Conservation (phyloP, 306 rosid genomes). For the Prosopis cineraria region DNA sequence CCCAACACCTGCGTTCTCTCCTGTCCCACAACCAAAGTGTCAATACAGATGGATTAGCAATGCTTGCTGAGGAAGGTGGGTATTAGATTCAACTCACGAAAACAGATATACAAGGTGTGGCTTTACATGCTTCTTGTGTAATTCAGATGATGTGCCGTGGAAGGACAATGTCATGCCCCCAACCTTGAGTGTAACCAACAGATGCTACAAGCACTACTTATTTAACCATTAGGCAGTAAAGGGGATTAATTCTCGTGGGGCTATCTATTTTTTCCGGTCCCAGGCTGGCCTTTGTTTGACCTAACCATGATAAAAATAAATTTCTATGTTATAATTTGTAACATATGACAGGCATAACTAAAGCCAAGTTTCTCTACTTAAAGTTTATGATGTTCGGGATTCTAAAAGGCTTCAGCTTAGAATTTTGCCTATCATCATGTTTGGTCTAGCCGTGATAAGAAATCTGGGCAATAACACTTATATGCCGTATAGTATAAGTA, state of each 20-base stretch:
- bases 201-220: constrained; percentile 22
- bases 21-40: constrained; percentile 44
- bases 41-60: constrained; percentile 72
- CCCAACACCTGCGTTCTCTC: constrained; percentile 68
- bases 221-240: constrained; percentile 16
- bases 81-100: constrained; percentile 16
- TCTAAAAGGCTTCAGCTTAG: constrained; percentile 10
- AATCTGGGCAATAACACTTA: neutral
- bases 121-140: constrained; percentile 16
- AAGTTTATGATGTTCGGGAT: neutral
- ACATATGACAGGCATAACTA: neutral
- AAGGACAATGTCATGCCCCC: constrained; percentile 11
- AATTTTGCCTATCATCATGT: constrained; percentile 15
- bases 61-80: constrained; percentile 94
- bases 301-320: constrained; percentile 2
- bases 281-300: constrained; percentile 8
- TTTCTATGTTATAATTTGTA: constrained; percentile 10
- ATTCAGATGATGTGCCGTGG: constrained; percentile 22
- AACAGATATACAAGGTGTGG: constrained; percentile 7
- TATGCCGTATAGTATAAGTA: neutral
- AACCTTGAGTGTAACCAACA: constrained; percentile 21
- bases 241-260: constrained; percentile 8
- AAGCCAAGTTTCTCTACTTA: constrained; percentile 4
- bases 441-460: no score
- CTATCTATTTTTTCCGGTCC: neutral